Base-by-base conservation (phyloP, 441 rosid species). In the Croton laevigatus region DNA sequence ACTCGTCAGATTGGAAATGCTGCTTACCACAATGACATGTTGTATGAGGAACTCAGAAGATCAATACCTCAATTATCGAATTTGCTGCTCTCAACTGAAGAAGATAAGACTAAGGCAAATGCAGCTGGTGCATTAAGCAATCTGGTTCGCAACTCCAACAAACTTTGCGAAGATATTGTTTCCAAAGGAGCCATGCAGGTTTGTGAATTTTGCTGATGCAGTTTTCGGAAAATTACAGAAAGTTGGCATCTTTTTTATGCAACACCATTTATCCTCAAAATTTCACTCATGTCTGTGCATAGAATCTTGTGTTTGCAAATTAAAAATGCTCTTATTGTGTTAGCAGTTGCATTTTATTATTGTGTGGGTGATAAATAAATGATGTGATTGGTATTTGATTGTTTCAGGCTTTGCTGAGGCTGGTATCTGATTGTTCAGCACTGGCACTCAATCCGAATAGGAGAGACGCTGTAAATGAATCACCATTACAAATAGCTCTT, bases 41-140 rank as follows among this genome's bases (percentile, higher is more conserved):
- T 96, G 77, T 96, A 96, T 40, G 97, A 91, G 64, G 94, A 91
- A 77, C 88, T 96, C 46, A 85, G 90, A 85, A 80, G 91, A 79
- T 90, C 97, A 42, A 96, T 93, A 78, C 93, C 97, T 72, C 94
- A 86, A 73, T 81, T 96, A 38, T 89, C 91, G 62, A 87, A 87
- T 46, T 77, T 96, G 73, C 78, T 96, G 81, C 82, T 90, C 69
- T 85, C 94, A 27, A 82, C 83, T 1, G 96, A 91, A 79, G 99
- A 93, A 81, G 98, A 93, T 84, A 96, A 96, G 84, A 96, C 98
- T 49, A 96, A 89, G 82, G 97, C 96, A 72, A 96, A 96, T 79
- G 98, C 98, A 62, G 97, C 98, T 6, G 99, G 98, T 71, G 99
- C 98, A 32, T 75, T 96, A 58, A 93, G 98, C 76, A 96, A 96